Percentiles rank a stretch among this genome's conserved stretches.
These are phyloP conservation scores for Yamadazyma triangularis DNA, from an alignment of 1,139 yeast species.

Conservation along the genomic window DNA sequence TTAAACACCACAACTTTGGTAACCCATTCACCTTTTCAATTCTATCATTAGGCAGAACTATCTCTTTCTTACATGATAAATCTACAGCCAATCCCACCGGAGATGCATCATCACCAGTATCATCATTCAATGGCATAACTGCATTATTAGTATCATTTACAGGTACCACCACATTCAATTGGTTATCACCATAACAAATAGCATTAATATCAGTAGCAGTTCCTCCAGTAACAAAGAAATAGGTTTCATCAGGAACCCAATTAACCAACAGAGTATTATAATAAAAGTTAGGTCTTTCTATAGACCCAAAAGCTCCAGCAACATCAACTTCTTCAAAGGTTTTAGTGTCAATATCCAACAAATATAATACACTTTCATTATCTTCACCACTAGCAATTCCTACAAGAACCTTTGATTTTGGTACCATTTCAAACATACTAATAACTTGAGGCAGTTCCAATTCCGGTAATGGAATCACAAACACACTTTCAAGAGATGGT, in stretches of 20 bases:
- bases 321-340: constrained; percentile 37
- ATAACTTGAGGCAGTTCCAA: no score
- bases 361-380: constrained; percentile 6
- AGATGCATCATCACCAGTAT: constrained; percentile 61
- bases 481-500: no score
- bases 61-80: constrained; percentile 37
- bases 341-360: constrained; percentile 3
- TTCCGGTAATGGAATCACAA: no score
- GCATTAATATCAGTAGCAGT: constrained; percentile 57
- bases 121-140: constrained; percentile 63
- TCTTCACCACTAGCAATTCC: constrained; percentile 11
- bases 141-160: constrained; percentile 70
- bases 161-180: constrained; percentile 27
- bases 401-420: constrained; percentile 4
- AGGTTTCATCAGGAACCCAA: constrained; percentile 35
- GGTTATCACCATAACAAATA: constrained; percentile 23
- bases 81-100: constrained; percentile 70
- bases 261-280: constrained; percentile 39
- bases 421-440: constrained; percentile 2
- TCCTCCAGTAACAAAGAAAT: constrained; percentile 50
- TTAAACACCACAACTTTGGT: constrained; percentile 61
- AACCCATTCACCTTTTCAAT: constrained; percentile 50
- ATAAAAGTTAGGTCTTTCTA: constrained; percentile 44
- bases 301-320: constrained; percentile 56
- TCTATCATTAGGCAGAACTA: constrained; percentile 52